Conservation (phyloP, 2,329 filamentous ascomycete genomes). For the Thelonectria olida region DNA sequence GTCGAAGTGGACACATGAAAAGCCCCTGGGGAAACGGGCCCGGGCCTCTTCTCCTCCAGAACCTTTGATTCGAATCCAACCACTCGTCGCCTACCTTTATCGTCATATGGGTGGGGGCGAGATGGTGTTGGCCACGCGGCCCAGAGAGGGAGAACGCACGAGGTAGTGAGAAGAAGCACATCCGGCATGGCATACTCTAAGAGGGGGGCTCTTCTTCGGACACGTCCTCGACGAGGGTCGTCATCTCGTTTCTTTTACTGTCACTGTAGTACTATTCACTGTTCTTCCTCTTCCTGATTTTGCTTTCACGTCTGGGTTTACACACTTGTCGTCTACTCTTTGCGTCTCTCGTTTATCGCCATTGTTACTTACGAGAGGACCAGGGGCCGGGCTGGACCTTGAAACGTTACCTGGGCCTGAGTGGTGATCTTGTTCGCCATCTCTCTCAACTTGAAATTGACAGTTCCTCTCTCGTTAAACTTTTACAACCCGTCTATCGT, state of each 20-base stretch:
- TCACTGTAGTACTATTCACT: not conserved
- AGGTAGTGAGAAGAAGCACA: not conserved
- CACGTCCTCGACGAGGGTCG: not conserved
- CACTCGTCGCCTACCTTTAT: not conserved
- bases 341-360: not conserved
- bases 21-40: not conserved
- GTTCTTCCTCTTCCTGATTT: not conserved
- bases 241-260: conserved; percentile 19
- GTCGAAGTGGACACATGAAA: too few species aligned
- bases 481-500: not conserved
- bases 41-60: not conserved
- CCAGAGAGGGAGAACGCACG: not conserved
- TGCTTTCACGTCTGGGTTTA: not conserved
- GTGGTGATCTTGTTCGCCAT: not conserved
- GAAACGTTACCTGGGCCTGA: not conserved
- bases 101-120: conserved; percentile 12
- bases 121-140: conserved; percentile 16
- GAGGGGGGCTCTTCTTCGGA: not conserved
- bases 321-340: not conserved
- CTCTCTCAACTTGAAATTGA: not conserved
- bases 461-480: conserved; percentile 1
- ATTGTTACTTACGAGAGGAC: not conserved
- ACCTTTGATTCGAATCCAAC: not conserved
- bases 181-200: too few species aligned
- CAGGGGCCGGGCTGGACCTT: not conserved